Conservation (phyloP, 129 eudicot genomes). For the Rutidosis leptorrhynchoides region DNA sequence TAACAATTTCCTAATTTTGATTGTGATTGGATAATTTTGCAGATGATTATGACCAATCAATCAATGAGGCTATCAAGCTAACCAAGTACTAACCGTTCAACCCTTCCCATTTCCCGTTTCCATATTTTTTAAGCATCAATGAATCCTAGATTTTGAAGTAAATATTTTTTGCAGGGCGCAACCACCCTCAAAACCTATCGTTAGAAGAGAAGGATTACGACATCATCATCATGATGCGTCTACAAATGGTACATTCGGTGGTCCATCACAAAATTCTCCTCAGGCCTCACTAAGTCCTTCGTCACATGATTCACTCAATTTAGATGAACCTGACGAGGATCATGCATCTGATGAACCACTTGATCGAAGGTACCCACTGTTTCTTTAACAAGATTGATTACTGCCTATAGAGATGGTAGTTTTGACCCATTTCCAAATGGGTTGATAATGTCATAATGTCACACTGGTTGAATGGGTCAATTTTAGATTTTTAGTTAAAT, state of each 20-base stretch:
- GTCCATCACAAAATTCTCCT: slow-evolving; percentile 46
- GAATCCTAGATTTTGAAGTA: not conserved
- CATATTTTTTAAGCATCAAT: slow-evolving; percentile 1
- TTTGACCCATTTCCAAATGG: slow-evolving; percentile 1
- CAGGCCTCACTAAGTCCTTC: slow-evolving; percentile 35
- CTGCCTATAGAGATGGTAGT: not conserved
- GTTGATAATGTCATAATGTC: not conserved
- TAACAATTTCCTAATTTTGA: slow-evolving; percentile 8
- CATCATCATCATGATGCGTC: slow-evolving; percentile 33
- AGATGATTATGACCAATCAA: slow-evolving; percentile 95
- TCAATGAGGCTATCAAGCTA: slow-evolving; percentile 84
- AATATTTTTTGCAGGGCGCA: slow-evolving; percentile 41
- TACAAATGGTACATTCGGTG: slow-evolving; percentile 56
- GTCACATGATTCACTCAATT: slow-evolving; percentile 54
- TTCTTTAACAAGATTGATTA: not conserved
- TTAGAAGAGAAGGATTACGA: slow-evolving; percentile 54
- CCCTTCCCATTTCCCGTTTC: slow-evolving; percentile 7
- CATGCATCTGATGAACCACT: slow-evolving; percentile 50
- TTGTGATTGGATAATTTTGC: slow-evolving; percentile 33
- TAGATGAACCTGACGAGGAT: slow-evolving; percentile 52
- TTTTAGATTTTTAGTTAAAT: not conserved
- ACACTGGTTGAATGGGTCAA: not conserved
- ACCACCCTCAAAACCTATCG: slow-evolving; percentile 51
- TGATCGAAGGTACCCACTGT: slow-evolving; percentile 64
- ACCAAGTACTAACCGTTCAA: slow-evolving; percentile 56